Conservation (phyloP, 805 yeast genomes). For the Wickerhamiella domercqiae region DNA sequence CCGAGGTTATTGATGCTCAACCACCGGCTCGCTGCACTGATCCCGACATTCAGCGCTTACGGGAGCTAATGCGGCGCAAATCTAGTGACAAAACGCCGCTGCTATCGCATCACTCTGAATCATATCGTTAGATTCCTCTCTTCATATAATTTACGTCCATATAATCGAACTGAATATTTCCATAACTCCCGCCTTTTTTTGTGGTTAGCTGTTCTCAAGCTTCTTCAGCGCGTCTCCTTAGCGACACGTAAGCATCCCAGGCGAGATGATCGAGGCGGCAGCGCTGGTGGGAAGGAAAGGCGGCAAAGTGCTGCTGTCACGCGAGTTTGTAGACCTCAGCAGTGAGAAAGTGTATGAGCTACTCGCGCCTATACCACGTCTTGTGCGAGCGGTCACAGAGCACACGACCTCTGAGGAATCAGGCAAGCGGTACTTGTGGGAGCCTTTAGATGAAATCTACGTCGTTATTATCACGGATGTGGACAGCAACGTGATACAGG, state of each 20-base stretch:
- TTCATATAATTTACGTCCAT: too few species aligned
- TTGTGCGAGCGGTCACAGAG: constrained; percentile 58
- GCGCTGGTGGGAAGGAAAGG: constrained; percentile 86
- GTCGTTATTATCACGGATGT: constrained; percentile 82
- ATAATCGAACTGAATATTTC: too few species aligned
- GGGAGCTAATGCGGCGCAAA: constrained; percentile 1
- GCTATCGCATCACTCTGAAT: constrained; percentile 6
- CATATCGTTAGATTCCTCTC: too few species aligned
- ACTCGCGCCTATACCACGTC: constrained; percentile 69
- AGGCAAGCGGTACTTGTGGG: constrained; percentile 82
- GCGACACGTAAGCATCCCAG: too few species aligned
- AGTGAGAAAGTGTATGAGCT: constrained; percentile 76
- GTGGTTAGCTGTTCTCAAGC: too few species aligned
- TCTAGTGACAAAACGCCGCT: constrained; percentile 4
- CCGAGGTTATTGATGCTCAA: neutral
- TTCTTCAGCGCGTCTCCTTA: too few species aligned
- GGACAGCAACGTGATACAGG: constrained; percentile 84
- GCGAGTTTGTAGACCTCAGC: constrained; percentile 78
- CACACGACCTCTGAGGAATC: constrained; percentile 92
- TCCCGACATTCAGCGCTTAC: neutral
- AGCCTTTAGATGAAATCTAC: constrained; percentile 87
- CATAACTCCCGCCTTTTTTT: too few species aligned
- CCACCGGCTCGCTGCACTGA: neutral
- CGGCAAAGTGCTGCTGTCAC: constrained; percentile 80
- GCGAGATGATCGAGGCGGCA: constrained; percentile 48